Evolutionary conservation across 345 rosid genomes (phyloP), one percentile per base, ranked within the genome.

Genomic region (Lenwebbia sp.): DNA sequence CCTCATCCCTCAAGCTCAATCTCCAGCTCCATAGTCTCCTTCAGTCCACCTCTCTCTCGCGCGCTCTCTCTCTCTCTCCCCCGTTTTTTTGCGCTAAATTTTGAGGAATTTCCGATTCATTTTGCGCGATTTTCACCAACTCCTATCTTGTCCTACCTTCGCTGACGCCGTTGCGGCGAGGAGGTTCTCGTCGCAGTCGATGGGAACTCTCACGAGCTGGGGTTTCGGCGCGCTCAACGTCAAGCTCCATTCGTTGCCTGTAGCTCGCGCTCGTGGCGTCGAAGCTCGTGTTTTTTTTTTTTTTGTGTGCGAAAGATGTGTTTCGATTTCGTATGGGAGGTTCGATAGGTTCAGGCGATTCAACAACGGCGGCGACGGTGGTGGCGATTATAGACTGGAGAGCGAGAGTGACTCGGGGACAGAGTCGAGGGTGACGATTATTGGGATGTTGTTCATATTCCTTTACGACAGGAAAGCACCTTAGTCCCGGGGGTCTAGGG

Each of bases 131-230:
- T 33, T 8, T 40, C 76, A 22, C 76, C 76, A 37, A 37, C 76
- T 62, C 22, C 85, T 2, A 13, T 23, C 53, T 19, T n/a, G 15
- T 40, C 51, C 10, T 5, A 52, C 54, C 76, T 49, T 6, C 26
- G 22, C 28, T 76, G 51, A 4, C 62, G 13, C 55, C 1, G 44
- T 6, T 14, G 23, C 75, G 1, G 76, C 76, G 44, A 37, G 41
- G 23, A 65, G 76, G 76, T 65, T 10, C 10, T 62, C 5, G 76
- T 17, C 51, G 86, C 82, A 54, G 88, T 85, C 86, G 52, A 95
- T 95, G 98, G 95, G 93, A 54, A 92, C 98, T 86, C 93, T 95
- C 50, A 88, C 93, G 41, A 93, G 93, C 93, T 91, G 88, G 84
- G 91, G 91, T 51, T 91, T 92, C 37, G 86, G 90, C 82, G 85